phyloP scores from a whole-genome alignment of 1,139 yeast genomes.

The Geotrichum reessii region DNA sequence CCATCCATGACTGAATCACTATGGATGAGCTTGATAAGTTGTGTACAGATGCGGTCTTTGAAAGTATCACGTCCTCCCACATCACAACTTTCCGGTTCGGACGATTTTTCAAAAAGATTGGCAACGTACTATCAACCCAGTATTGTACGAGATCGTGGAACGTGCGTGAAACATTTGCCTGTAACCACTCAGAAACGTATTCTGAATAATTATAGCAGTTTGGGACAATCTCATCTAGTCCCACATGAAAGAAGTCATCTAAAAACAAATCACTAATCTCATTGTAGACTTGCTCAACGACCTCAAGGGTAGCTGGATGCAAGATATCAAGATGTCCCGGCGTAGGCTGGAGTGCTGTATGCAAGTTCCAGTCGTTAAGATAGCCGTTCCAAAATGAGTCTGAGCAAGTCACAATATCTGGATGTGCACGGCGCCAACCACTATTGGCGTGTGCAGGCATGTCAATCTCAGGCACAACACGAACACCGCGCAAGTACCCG shows the following conservation, averaged over 20 bases:
- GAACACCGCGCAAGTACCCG: conserved; percentile 41
- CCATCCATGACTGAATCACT: conserved; percentile 44
- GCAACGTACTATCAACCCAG: conserved; percentile 41
- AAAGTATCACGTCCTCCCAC: conserved; percentile 48
- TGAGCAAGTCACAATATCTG: conserved; percentile 39
- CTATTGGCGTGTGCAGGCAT: conserved; percentile 48
- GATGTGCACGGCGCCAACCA: conserved; percentile 42
- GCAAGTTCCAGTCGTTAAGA: conserved; percentile 30
- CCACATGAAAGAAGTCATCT: conserved; percentile 45
- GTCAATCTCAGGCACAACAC: conserved; percentile 47
- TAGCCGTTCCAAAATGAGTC: conserved; percentile 36
- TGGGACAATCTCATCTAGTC: conserved; percentile 43
- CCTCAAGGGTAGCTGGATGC: conserved; percentile 38
- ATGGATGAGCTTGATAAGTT: conserved; percentile 22
- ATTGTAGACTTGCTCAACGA: conserved; percentile 38
- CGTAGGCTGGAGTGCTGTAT: conserved; percentile 44
- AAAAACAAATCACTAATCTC: conserved; percentile 39
- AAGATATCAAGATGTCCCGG: conserved; percentile 45
- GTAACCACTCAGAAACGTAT: conserved; percentile 35
- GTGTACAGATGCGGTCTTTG: conserved; percentile 23
- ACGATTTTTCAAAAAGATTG: conserved; percentile 35
- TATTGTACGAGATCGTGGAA: conserved; percentile 38
- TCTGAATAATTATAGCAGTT: conserved; percentile 40
- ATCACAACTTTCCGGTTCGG: conserved; percentile 36
- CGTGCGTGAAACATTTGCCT: conserved; percentile 32